A percentile compares a stretch with the other conserved stretches of the same genome.
Evolutionary conservation across 331 rosid species (phyloP).

Genomic region (Rosa hybrid): DNA sequence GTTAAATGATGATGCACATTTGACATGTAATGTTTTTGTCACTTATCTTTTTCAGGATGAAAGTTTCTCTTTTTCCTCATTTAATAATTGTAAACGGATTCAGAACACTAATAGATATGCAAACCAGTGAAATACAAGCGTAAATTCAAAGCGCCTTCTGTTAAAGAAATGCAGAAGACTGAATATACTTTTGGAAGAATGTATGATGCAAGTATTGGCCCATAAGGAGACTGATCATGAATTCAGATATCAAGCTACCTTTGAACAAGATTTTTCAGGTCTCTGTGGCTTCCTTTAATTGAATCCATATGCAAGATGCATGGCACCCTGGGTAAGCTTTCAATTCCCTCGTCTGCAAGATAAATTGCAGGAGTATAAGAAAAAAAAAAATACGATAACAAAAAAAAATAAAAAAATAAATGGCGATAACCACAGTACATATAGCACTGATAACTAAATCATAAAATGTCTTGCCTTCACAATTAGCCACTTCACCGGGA

Average conservation of each 20-base stretch:
- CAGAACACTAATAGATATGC: background rate
- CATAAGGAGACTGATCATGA: conserved; percentile 7
- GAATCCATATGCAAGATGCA: conserved; percentile 97
- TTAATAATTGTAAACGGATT: background rate
- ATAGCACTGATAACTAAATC: conserved; percentile 12
- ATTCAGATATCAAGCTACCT: conserved; percentile 52
- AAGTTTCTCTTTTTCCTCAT: background rate
- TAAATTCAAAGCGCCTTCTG: background rate
- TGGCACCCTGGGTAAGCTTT: conserved; percentile 51
- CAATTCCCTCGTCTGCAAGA: conserved; percentile 51
- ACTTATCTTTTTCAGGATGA: background rate
- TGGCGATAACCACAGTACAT: conserved; percentile 30
- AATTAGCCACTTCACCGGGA: conserved; percentile 70
- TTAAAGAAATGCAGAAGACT: background rate
- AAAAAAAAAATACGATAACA: background rate
- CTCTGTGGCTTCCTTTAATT: conserved; percentile 79
- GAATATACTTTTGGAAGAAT: background rate
- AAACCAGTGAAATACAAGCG: background rate
- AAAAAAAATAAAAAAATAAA: conserved; percentile 4
- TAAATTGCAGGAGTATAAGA: conserved; percentile 8
- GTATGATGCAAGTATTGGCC: background rate
- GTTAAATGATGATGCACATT: background rate
- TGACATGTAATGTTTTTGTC: background rate
- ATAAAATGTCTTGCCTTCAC: conserved; percentile 44
- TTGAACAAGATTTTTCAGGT: conserved; percentile 76